Base-by-base conservation (phyloP, 192 early-diverging fungal species). In the Chytriomyces sp. region DNA sequence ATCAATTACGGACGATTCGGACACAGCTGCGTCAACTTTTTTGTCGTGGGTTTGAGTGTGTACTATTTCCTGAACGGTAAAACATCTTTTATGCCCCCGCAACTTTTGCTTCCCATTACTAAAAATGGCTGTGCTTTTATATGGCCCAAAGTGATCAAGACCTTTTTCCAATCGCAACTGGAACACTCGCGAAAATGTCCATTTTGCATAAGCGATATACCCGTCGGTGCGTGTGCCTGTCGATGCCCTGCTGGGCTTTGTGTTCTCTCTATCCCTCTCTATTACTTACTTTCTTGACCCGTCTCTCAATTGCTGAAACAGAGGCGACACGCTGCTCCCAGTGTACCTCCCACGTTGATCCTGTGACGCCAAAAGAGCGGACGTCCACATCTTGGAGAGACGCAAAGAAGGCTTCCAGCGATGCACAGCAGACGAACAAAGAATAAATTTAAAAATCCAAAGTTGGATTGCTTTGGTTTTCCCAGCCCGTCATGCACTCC, bases 1-100 rank as follows among this genome's bases (percentile, higher is more conserved):
- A 48, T 79, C 23, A 79, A 79, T 44, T 75, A 79, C 59, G 77
- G 77, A 20, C 53, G 72, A 62, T 79, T 79, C 46, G n/a, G 43
- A 16, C 77, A 75, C 53, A 70, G 66, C 47, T 76, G 45, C 6
- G 64, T 79, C 10, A 79, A 79, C 50, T 79, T 79, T 47, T 48
- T 79, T 10, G 72, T 70, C 60, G 77, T 79, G 43, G 77, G 77
- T 8, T n/a, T 79, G 13, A 26, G 20, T 13, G 70, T 79, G 16
- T 79, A 79, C 47, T 79, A 70, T 57, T 48, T 79, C 10, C 61
- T 79, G 24, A 70, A 70, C 26, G 77, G 72, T 79, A 10, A 20
- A 45, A 9, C 9, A 16, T 24, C 18, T 35, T 49, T 20, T 49
- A 57, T 1, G 53, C 16, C 20, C 3, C 18, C 50, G 9, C 9